Percentiles rank a stretch among this genome's conserved stretches.
Conservation (phyloP, 768 basidiomycete genomes). For the Lactarius hatsudake region DNA sequence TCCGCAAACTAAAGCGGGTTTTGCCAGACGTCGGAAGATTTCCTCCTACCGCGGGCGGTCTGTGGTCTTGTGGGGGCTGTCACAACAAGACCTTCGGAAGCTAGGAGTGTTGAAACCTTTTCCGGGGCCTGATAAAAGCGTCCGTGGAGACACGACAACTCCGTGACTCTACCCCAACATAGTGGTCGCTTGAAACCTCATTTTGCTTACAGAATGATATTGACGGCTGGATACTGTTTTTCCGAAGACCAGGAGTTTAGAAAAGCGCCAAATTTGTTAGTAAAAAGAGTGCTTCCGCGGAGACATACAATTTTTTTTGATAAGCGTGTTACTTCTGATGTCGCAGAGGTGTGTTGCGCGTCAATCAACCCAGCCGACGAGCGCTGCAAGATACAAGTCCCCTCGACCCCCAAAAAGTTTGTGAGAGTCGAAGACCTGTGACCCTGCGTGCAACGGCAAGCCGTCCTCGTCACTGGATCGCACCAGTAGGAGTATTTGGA, state of each 20-base stretch:
- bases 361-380: background rate
- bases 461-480: background rate
- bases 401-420: background rate
- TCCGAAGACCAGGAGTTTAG: background rate
- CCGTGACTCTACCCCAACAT: background rate
- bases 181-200: background rate
- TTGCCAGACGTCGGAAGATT: background rate
- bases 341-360: background rate
- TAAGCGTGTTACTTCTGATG: slow-evolving; percentile 2
- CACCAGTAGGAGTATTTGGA: background rate
- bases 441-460: background rate
- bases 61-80: background rate
- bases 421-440: background rate
- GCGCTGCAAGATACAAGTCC: background rate
- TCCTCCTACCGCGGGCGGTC: background rate
- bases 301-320: background rate
- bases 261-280: background rate
- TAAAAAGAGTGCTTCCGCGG: background rate
- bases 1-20: background rate
- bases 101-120: background rate
- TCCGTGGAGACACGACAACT: background rate
- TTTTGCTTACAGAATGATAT: background rate
- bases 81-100: background rate
- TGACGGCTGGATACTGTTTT: background rate
- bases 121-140: background rate